Percentiles rank a stretch among this genome's conserved stretches.
Conservation (phyloP, 2,329 filamentous ascomycete species). For the Eurotiales sp. region DNA sequence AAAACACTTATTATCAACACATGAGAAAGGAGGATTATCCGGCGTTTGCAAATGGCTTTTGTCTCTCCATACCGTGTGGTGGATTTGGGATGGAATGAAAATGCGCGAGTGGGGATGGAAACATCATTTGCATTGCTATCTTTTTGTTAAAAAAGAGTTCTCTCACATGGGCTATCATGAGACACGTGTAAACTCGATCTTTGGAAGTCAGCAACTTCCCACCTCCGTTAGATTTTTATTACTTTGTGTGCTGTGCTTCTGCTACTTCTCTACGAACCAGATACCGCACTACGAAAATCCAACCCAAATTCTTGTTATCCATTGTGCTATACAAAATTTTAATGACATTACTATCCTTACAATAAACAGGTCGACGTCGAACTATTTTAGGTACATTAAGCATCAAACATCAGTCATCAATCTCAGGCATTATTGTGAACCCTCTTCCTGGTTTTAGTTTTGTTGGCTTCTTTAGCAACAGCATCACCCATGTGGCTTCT, state of each 20-base stretch:
- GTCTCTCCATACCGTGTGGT: conserved; percentile 15
- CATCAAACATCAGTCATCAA: too few relatives aligned
- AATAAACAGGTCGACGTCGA: background rate
- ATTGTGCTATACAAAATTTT: background rate
- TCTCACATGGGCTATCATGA: conserved; percentile 26
- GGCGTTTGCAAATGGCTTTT: conserved; percentile 18
- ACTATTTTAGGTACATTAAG: background rate
- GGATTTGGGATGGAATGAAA: conserved; percentile 15
- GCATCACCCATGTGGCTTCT: conserved; percentile 24
- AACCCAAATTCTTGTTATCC: conserved; percentile 12
- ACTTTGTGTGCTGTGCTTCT: conserved; percentile 30
- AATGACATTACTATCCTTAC: background rate
- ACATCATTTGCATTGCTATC: conserved; percentile 15
- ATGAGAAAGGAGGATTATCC: conserved; percentile 24
- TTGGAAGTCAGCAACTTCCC: conserved; percentile 24
- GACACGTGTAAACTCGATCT: conserved; percentile 39
- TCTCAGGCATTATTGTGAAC: background rate
- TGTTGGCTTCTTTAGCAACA: conserved; percentile 12
- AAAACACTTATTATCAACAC: conserved; percentile 16
- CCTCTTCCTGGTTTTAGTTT: conserved; percentile 12
- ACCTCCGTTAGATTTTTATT: conserved; percentile 26
- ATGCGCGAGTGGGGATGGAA: conserved; percentile 27
- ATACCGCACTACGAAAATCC: conserved; percentile 14
- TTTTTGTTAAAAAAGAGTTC: conserved; percentile 13
- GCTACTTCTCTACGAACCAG: conserved; percentile 16